Conservation (phyloP, 805 yeast genomes). For the Maudiozyma saulgeensis region DNA sequence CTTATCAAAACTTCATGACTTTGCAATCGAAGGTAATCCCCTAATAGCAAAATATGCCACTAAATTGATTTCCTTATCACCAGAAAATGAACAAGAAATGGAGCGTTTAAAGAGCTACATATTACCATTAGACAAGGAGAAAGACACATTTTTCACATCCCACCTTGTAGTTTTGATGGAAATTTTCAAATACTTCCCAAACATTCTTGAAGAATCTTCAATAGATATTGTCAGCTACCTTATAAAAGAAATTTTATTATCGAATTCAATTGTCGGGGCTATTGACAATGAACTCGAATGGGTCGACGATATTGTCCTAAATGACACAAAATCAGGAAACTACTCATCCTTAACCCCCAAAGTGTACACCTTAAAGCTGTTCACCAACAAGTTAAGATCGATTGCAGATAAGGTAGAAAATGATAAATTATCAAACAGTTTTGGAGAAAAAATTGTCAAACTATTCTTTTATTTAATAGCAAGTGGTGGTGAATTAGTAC, state of each 20-base stretch:
- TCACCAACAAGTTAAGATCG: slow-evolving; percentile 49
- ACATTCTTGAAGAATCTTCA: slow-evolving; percentile 41
- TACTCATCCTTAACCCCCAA: slow-evolving; percentile 38
- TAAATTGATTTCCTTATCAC: slow-evolving; percentile 44
- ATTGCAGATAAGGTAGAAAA: slow-evolving; percentile 24
- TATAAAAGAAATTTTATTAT: slow-evolving; percentile 51
- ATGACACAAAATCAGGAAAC: slow-evolving; percentile 28
- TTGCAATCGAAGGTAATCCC: slow-evolving; percentile 46
- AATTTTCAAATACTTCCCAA: slow-evolving; percentile 41
- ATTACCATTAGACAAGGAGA: slow-evolving; percentile 41
- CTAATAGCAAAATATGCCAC: slow-evolving; percentile 56
- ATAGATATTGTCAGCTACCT: slow-evolving; percentile 50
- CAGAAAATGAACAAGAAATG: slow-evolving; percentile 34
- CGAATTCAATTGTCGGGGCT: slow-evolving; percentile 36
- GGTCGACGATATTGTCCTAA: slow-evolving; percentile 38
- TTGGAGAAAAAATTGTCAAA: slow-evolving; percentile 57
- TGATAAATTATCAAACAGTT: slow-evolving; percentile 33
- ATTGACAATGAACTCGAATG: slow-evolving; percentile 31
- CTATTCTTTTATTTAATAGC: slow-evolving; percentile 56
- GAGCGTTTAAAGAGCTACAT: slow-evolving; percentile 33
- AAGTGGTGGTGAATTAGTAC: slow-evolving; percentile 69
- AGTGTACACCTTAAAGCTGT: slow-evolving; percentile 41
- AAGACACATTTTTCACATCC: slow-evolving; percentile 36
- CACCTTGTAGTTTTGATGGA: slow-evolving; percentile 54
- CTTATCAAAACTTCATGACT: slow-evolving; percentile 34